phyloP scores from a whole-genome alignment of 73 alveolate genomes.

The Tetrahymena malaccensis region DNA sequence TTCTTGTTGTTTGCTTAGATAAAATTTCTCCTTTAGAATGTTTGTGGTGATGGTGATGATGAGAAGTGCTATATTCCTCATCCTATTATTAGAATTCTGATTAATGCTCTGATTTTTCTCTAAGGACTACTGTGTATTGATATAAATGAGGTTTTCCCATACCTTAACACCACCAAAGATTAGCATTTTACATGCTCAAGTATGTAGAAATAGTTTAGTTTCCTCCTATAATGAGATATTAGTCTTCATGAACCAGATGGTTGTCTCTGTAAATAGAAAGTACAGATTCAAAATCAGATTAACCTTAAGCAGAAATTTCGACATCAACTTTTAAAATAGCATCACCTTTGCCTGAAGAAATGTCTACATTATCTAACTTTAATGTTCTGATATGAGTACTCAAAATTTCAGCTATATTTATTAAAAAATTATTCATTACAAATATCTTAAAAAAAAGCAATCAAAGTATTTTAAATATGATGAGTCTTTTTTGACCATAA shows the following conservation, averaged over 20 bases:
- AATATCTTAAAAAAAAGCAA: no score
- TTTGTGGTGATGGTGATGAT: neutral
- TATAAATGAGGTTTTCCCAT: neutral
- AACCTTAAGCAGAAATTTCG: neutral
- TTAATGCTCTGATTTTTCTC: neutral
- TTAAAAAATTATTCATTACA: no score
- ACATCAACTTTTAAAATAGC: neutral
- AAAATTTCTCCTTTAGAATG: conserved; percentile 2
- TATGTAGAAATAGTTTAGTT: neutral
- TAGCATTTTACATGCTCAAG: neutral
- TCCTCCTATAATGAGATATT: neutral
- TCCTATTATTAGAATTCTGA: neutral
- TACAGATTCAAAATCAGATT: neutral
- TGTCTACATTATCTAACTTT: neutral
- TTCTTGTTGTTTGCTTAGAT: neutral
- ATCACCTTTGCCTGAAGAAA: neutral
- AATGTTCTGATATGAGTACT: neutral
- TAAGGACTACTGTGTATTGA: neutral
- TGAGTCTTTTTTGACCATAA: no score
- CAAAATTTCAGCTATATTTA: neutral
- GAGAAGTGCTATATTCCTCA: neutral
- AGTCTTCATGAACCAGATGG: neutral
- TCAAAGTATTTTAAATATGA: no score
- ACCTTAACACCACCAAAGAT: neutral
- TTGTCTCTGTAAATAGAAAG: neutral